Conservation (phyloP, 1,139 yeast species). For the Scheffersomyces stambukii region DNA sequence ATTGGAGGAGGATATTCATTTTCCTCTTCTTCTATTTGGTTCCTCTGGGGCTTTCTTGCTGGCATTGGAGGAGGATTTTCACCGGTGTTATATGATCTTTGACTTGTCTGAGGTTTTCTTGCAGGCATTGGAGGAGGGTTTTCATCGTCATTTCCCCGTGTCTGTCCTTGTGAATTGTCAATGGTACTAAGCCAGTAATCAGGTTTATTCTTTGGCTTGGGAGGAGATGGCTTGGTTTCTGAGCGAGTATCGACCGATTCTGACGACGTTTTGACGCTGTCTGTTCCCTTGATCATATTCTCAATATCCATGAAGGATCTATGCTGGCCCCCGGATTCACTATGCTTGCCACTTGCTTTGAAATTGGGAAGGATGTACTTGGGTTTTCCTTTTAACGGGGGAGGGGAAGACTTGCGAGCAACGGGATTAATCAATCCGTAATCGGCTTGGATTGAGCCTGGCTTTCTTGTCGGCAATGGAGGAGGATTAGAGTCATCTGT, state of each 20-base stretch:
- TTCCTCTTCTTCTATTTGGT: too few relatives aligned
- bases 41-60: too few relatives aligned
- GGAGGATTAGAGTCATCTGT: conserved; percentile 10
- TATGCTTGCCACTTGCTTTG: conserved; percentile 1
- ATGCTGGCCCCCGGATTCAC: conserved; percentile 6
- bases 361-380: conserved; percentile 1
- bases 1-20: too few relatives aligned
- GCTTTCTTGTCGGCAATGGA: conserved; percentile 11
- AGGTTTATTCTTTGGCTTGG: conserved; percentile 3
- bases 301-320: conserved; percentile 23
- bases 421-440: conserved; percentile 21
- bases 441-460: conserved; percentile 1
- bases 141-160: too few relatives aligned
- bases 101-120: too few relatives aligned
- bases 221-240: conserved; percentile 3
- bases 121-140: too few relatives aligned
- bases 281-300: conserved; percentile 11
- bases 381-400: conserved; percentile 3
- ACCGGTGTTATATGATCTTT: too few relatives aligned
- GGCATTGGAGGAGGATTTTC: too few relatives aligned
- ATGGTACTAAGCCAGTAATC: too few relatives aligned
- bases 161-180: too few relatives aligned
- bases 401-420: conserved; percentile 10
- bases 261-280: too few relatives aligned
- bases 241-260: too few relatives aligned